Base-by-base conservation (phyloP, 768 basidiomycete species). In the Hydnum rufescens region DNA sequence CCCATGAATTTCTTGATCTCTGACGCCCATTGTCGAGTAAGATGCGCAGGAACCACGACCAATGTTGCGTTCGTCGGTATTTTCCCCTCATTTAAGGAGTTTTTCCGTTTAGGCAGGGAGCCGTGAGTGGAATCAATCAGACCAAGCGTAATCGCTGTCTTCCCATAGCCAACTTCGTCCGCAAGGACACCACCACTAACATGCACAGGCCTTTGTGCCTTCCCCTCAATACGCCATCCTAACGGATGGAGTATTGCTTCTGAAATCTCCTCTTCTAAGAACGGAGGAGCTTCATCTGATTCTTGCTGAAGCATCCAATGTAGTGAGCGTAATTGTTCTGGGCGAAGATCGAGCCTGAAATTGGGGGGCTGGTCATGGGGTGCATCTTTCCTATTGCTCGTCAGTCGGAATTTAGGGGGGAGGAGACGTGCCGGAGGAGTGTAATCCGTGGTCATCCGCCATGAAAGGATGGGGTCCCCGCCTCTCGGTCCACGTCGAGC, bases 121-220 rank as follows among this genome's bases (percentile, higher is more conserved):
- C 63, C 63, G 57, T 83, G 65, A 22, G 78, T 71, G 60, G 80
- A 79, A 60, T 88, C 83, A 56, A 95, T 81, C 54, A 96, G 72
- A 19, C 82, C 90, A 28, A 96, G 73, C 2, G 87, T 89, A 57
- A 95, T 92, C 22, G 89, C 90, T 0, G 92, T 96, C 68, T 96
- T 96, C 18, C 92, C 92, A 61, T 96, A 96, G 49, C 92, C 92
- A 55, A 96, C 92, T 67, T 92, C 82, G 60, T 96, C 92, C 8
- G 90, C 90, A 43, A 95, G 75, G 47, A 95, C 90, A 6, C 92
- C 90, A 18, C 92, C 90, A 52, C 84, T 74, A 39, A 95, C 67
- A 54, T 66, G 72, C 50, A 86, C 73, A 0, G 80, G 75, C 31
- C 89, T 68, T 58, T 83, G 77, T 3, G 84, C 89, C 39, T 85